Base-by-base conservation (phyloP, 2,329 filamentous ascomycete genomes). In the Polytolypa hystricis region DNA sequence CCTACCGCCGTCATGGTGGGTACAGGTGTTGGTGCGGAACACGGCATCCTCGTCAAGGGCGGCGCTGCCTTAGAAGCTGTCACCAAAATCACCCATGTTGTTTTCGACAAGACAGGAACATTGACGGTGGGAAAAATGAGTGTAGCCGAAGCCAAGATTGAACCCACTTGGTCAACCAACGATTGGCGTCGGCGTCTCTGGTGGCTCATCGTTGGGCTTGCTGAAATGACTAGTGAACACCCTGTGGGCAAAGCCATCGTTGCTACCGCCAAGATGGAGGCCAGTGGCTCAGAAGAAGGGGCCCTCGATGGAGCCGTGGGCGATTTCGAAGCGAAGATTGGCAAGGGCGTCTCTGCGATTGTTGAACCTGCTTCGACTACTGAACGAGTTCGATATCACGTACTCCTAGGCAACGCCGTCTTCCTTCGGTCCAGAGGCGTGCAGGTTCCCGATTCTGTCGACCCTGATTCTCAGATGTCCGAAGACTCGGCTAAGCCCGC, bases 1-100 rank as follows among this genome's bases (percentile, higher is more conserved):
- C 91, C 91, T 2, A 98, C 91, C 0, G 91, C 91, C 2, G 87
- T 98, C 56, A 96, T 98, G 91, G 91, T 98, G 19, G 91, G 91
- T 29, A 96, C 91, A n/a, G 91, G 91, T 41, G 79, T 95, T 20
- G 91, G 91, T 34, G 91, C 91, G 2, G 84, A 95, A 60, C 81
- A 94, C 49, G 91, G 91, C 16, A 98, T 98, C 48, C 69, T 98
- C n/a, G 86, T 96, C 57, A 98, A 98, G 63, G 89, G 91, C 37
- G 91, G 91, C 38, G 87, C 84, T 27, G 86, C 87, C 19, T 68
- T 98, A 3, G 89, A 98, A 64, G 85, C 77, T 1, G 76, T 73
- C 0, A 61, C 70, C 37, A 77, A 73, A 40, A 61, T 72, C 0
- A 69, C 74, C 0, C 74, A 86, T 47, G 71, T 86, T 2, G 69